phyloP scores from a whole-genome alignment of 768 basidiomycete species.

The Phlebiopsis gigantea region DNA sequence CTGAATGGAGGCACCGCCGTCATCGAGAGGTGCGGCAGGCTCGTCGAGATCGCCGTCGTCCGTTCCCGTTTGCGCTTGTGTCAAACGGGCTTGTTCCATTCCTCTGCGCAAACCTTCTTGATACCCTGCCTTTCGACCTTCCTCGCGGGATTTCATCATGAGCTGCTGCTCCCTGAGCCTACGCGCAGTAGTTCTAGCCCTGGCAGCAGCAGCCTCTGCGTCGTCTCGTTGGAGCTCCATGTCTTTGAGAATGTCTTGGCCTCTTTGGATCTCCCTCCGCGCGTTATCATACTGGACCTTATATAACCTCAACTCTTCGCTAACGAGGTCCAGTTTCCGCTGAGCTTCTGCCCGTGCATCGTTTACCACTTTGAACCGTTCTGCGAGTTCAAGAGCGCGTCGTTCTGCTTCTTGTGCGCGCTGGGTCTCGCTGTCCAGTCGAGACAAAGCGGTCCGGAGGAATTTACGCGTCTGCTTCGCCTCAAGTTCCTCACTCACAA shows the following conservation, averaged over 20 bases:
- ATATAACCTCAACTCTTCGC: slow-evolving; percentile 41
- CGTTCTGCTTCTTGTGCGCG: slow-evolving; percentile 41
- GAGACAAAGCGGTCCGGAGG: slow-evolving; percentile 24
- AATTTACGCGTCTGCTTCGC: slow-evolving; percentile 23
- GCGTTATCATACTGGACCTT: slow-evolving; percentile 41
- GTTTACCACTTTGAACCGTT: slow-evolving; percentile 34
- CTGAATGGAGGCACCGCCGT: neutral
- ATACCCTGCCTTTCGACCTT: slow-evolving; percentile 37
- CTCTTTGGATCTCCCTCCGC: slow-evolving; percentile 38
- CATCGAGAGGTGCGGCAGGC: neutral
- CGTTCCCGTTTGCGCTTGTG: neutral
- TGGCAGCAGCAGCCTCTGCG: slow-evolving; percentile 41
- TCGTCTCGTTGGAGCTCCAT: slow-evolving; percentile 37
- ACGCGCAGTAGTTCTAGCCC: slow-evolving; percentile 39
- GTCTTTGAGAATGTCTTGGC: slow-evolving; percentile 37
- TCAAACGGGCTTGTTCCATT: slow-evolving; percentile 17
- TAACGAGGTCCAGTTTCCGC: slow-evolving; percentile 31
- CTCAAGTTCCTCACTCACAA: slow-evolving; percentile 21
- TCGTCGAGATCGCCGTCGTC: neutral
- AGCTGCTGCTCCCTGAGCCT: slow-evolving; percentile 37
- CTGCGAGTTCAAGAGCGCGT: slow-evolving; percentile 41
- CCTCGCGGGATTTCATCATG: slow-evolving; percentile 36
- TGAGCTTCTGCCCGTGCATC: slow-evolving; percentile 35
- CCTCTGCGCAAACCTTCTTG: slow-evolving; percentile 32
- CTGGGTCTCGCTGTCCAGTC: slow-evolving; percentile 34